Percentiles rank a stretch among this genome's conserved stretches.
Evolutionary conservation across 345 rosid species (phyloP).

Genomic region (Sonneratia alba): DNA sequence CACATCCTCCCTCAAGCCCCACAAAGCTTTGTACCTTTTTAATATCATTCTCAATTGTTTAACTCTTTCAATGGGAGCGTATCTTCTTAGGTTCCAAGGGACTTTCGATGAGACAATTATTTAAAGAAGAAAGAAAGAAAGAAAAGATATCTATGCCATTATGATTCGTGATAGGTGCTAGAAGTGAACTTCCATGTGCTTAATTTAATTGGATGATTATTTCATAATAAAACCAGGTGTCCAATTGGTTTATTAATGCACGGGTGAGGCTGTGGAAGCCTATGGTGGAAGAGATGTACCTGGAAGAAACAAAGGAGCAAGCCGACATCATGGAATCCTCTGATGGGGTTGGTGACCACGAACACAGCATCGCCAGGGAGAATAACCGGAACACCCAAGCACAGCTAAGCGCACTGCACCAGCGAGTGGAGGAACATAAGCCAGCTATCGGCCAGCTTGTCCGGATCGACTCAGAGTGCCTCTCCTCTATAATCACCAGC

Average conservation of each 20-base stretch:
- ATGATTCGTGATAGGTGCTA: slow-evolving; percentile 1
- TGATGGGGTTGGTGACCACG: slow-evolving; percentile 30
- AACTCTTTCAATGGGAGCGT: not conserved
- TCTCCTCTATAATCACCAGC: slow-evolving; percentile 68
- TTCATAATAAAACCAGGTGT: slow-evolving; percentile 33
- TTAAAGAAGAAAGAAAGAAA: not conserved
- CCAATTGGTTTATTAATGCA: slow-evolving; percentile 99
- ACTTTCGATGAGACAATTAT: not conserved
- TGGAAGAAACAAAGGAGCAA: slow-evolving; percentile 74
- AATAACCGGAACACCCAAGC: slow-evolving; percentile 8
- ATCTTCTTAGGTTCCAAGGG: not conserved
- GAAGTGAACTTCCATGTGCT: slow-evolving; percentile 18
- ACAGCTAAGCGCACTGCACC: not conserved
- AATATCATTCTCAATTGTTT: slow-evolving; percentile 9
- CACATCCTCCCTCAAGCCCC: slow-evolving; percentile 15
- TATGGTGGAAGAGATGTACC: slow-evolving; percentile 97
- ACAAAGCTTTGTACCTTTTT: slow-evolving; percentile 3
- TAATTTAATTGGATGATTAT: not conserved
- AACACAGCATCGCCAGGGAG: slow-evolving; percentile 11
- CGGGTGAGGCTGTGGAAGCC: slow-evolving; percentile 99
- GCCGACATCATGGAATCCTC: slow-evolving; percentile 33
- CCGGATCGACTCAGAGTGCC: slow-evolving; percentile 79
- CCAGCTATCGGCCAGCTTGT: slow-evolving; percentile 55
- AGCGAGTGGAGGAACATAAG: slow-evolving; percentile 39
- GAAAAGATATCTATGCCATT: not conserved